Percentiles rank a stretch among this genome's conserved stretches.
Conservation (phyloP, 1,284 basidiomycete species). For the Microbotryum scabiosae region DNA sequence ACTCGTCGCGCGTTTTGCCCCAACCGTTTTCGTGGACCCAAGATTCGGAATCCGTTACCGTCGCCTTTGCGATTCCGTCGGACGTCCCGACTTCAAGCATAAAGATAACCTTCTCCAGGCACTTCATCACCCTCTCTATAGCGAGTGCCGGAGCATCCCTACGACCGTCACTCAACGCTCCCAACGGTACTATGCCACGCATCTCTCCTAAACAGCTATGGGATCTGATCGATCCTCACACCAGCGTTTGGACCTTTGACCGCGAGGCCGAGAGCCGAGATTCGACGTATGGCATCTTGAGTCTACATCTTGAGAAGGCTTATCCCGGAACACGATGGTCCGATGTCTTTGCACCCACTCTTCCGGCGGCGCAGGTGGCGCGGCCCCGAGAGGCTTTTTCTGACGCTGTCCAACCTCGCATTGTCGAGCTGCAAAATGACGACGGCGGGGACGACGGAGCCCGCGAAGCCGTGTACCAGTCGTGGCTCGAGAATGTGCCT, state of each 20-base stretch:
- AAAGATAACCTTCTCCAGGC: conserved; percentile 56
- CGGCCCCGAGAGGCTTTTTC: conserved; percentile 29
- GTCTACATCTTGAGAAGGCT: conserved; percentile 75
- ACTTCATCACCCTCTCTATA: conserved; percentile 53
- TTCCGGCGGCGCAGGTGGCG: conserved; percentile 36
- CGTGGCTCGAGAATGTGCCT: conserved; percentile 54
- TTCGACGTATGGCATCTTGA: conserved; percentile 55
- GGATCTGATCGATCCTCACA: conserved; percentile 59
- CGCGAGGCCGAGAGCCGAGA: conserved; percentile 50
- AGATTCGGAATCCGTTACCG: conserved; percentile 65
- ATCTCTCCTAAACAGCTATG: conserved; percentile 62
- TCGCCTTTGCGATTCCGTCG: conserved; percentile 71
- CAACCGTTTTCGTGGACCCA: conserved; percentile 88
- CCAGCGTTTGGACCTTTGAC: conserved; percentile 84
- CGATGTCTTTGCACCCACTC: conserved; percentile 60
- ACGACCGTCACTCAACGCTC: not conserved
- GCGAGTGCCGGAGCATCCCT: conserved; percentile 37
- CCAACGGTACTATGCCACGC: conserved; percentile 45
- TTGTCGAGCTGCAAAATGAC: conserved; percentile 9
- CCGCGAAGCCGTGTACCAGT: conserved; percentile 10
- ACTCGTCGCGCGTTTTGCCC: conserved; percentile 37
- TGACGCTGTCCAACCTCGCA: conserved; percentile 2
- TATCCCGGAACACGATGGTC: conserved; percentile 73
- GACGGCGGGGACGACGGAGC: not conserved
- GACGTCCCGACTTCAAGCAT: conserved; percentile 57